Evolutionary conservation across 2,329 filamentous ascomycete genomes (phyloP), one percentile per base, ranked within the genome.

Genomic region (Colletotrichum sp.): DNA sequence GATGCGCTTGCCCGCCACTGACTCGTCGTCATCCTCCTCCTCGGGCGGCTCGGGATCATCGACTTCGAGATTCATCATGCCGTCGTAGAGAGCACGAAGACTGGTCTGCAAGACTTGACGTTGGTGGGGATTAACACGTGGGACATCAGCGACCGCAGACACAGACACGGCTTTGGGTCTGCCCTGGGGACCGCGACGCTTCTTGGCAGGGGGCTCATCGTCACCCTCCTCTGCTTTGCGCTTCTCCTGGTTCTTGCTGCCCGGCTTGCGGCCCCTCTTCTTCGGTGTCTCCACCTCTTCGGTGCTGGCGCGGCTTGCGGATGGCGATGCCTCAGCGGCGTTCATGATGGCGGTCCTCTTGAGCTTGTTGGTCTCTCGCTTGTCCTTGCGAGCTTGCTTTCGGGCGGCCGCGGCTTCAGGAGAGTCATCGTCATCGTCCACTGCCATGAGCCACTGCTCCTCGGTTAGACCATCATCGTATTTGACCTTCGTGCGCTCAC

Each of bases 391-490:
- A 6, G 95, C 95, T 82, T 96, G 93, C 82, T 98, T 99, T 55
- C 97, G 93, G 44, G 95, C 95, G 49, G 98, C 96, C 3, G 97
- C 97, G 70, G 95, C 96, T 83, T 99, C 97, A 34, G 98, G 96
- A 0, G 92, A 93, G 83, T 99, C 97, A 2, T 99, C 97, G 67
- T 98, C 96, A 77, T 98, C 96, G 83, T 99, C 97, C 36, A 99
- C 96, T 70, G 97, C 97, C 89, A 98, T 96, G 68, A 99, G 91
- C 97, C 97, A 99, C 85, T 99, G 98, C 87, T 99, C 97, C 86
- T 99, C 98, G 0, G 97, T 99, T 34, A 99, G 92, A 69, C 98
- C 97, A 82, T 99, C 97, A 81, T 99, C 97, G 80, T 99, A 99
- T 84, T 94, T 95, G 81, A 98, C 96, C 82, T 95, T 93, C 79